phyloP scores from a whole-genome alignment of 1,139 yeast species.

The Lodderomyces orthopsilosis region DNA sequence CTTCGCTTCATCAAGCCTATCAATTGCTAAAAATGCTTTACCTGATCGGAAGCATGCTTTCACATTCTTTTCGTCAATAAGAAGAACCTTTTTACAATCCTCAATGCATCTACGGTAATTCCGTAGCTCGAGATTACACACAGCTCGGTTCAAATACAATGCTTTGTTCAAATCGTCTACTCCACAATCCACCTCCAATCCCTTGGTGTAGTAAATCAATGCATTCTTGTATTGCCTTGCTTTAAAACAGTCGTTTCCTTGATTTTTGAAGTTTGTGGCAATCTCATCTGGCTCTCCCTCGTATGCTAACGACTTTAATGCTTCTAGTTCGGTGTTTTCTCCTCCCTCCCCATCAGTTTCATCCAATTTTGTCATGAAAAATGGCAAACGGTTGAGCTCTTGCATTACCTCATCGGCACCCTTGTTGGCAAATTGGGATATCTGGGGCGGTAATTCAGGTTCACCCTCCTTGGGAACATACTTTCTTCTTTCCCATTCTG shows the following conservation, averaged over 20 bases:
- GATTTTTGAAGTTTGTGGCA: constrained; percentile 85
- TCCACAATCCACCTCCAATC: constrained; percentile 66
- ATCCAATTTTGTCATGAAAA: constrained; percentile 89
- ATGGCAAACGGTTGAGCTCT: constrained; percentile 83
- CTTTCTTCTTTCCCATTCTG: constrained; percentile 48
- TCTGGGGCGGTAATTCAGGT: constrained; percentile 81
- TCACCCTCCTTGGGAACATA: constrained; percentile 76
- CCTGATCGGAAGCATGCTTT: constrained; percentile 89
- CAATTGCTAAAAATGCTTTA: constrained; percentile 70
- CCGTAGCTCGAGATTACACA: constrained; percentile 80
- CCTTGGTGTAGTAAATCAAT: constrained; percentile 73
- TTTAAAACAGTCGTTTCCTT: constrained; percentile 86
- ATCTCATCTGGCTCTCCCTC: constrained; percentile 95
- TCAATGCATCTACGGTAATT: constrained; percentile 85
- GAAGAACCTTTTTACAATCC: constrained; percentile 75
- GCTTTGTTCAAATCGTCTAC: constrained; percentile 55
- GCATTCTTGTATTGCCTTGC: constrained; percentile 73
- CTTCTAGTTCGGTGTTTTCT: constrained; percentile 74
- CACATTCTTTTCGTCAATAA: constrained; percentile 62
- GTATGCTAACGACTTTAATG: constrained; percentile 85
- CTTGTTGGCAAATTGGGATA: constrained; percentile 62
- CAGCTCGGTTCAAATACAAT: constrained; percentile 79
- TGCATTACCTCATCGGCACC: constrained; percentile 73
- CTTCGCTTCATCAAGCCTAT: constrained; percentile 68
- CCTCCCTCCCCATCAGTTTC: constrained; percentile 78